A percentile compares a stretch with the other conserved stretches of the same genome.
Evolutionary conservation across 768 basidiomycete genomes (phyloP).

Genomic region (Baorangia bicolor): DNA sequence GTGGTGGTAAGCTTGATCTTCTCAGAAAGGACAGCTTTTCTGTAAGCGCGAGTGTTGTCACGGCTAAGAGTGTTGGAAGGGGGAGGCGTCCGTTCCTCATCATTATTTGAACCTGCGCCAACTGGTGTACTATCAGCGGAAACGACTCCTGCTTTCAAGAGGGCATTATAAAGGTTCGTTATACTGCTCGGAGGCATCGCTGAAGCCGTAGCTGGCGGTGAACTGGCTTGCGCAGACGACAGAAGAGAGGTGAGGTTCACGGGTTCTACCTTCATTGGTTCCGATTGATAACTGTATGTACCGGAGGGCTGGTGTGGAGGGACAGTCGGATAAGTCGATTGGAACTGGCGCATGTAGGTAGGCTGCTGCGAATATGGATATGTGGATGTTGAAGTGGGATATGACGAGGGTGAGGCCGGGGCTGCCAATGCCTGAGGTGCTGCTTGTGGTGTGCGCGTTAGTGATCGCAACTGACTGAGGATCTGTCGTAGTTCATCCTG

Average conservation of each 20-base stretch:
- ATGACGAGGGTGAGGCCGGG: slow-evolving; percentile 26
- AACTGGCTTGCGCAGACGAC: slow-evolving; percentile 24
- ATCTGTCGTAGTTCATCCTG: slow-evolving; percentile 80
- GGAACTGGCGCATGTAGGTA: slow-evolving; percentile 27
- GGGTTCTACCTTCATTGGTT: slow-evolving; percentile 31
- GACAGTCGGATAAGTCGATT: slow-evolving; percentile 32
- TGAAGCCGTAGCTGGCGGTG: slow-evolving; percentile 23
- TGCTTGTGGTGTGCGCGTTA: slow-evolving; percentile 46
- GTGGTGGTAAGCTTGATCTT: slow-evolving; percentile 59
- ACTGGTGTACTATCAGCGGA: slow-evolving; percentile 51
- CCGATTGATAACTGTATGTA: slow-evolving; percentile 25
- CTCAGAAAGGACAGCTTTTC: slow-evolving; percentile 56
- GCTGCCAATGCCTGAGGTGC: slow-evolving; percentile 34
- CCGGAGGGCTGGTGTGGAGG: slow-evolving; percentile 34
- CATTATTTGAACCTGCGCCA: slow-evolving; percentile 41
- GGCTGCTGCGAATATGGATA: slow-evolving; percentile 34
- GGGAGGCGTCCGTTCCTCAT: slow-evolving; percentile 29
- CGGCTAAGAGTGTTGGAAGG: slow-evolving; percentile 39
- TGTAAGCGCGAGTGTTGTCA: slow-evolving; percentile 57
- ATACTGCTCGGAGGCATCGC: slow-evolving; percentile 40
- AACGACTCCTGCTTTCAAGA: slow-evolving; percentile 80
- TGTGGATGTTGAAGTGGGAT: slow-evolving; percentile 23
- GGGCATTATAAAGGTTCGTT: slow-evolving; percentile 58
- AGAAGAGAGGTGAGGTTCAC: slow-evolving; percentile 32
- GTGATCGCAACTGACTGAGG: slow-evolving; percentile 61